Percentiles rank a stretch among this genome's conserved stretches.
Conservation (phyloP, 495 filamentous ascomycete species). For the Parachaetomium inaequale region DNA sequence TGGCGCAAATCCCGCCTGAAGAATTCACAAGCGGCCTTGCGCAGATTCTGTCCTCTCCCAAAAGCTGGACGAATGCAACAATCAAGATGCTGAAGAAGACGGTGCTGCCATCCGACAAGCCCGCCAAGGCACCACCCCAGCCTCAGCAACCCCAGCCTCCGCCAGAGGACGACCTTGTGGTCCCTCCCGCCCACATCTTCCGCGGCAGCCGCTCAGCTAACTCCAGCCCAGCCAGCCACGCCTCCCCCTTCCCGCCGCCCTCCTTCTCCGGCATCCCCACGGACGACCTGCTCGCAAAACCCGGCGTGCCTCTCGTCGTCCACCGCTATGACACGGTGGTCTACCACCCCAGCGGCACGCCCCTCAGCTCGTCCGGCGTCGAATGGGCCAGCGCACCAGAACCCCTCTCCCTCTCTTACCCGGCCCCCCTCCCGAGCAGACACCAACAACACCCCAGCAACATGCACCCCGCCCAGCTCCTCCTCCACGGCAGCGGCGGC, state of each 20-base stretch:
- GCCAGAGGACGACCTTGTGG: constrained; percentile 9
- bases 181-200: constrained; percentile 25
- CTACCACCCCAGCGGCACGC: constrained; percentile 21
- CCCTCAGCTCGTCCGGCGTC: constrained; percentile 12
- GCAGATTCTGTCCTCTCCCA: constrained; percentile 28
- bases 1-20: constrained; percentile 25
- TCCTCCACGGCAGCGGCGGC: not conserved
- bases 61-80: constrained; percentile 30
- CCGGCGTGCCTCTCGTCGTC: constrained; percentile 20
- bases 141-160: not conserved
- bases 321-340: constrained; percentile 28
- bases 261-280: constrained; percentile 22
- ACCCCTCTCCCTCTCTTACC: constrained; percentile 27
- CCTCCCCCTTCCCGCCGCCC: constrained; percentile 33
- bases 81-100: constrained; percentile 37
- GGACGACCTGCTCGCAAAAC: constrained; percentile 20
- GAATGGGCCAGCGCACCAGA: constrained; percentile 12
- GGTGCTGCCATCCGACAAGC: constrained; percentile 10
- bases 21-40: constrained; percentile 31
- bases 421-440: constrained; percentile 24
- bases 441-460: constrained; percentile 24
- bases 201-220: constrained; percentile 29
- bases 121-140: not conserved
- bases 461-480: constrained; percentile 17
- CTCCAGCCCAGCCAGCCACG: constrained; percentile 26